Conservation (phyloP, 2,329 filamentous ascomycete species). For the Cordyceps javanica region DNA sequence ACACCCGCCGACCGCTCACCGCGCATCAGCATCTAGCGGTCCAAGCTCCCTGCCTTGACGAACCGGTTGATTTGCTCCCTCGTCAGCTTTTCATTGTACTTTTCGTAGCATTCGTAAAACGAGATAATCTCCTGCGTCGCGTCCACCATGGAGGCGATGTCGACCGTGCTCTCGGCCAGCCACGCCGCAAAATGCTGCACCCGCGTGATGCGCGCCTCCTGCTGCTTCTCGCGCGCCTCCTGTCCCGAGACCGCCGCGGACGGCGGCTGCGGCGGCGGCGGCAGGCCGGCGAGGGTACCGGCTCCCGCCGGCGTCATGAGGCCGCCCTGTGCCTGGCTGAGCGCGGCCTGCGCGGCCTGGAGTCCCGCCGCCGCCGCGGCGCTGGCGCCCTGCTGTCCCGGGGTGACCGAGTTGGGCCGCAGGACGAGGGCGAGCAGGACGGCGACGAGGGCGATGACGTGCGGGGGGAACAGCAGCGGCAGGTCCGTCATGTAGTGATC, state of each 20-base stretch:
- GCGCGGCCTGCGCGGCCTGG: slow-evolving; percentile 43
- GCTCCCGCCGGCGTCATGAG: not conserved
- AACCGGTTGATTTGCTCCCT: slow-evolving; percentile 54
- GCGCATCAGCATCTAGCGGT: too few species aligned
- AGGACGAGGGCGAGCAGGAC: slow-evolving; percentile 81
- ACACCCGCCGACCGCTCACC: not conserved
- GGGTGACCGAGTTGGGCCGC: slow-evolving; percentile 44
- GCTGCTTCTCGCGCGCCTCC: slow-evolving; percentile 41
- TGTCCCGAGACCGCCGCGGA: slow-evolving; percentile 15
- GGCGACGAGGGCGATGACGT: slow-evolving; percentile 79
- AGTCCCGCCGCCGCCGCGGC: slow-evolving; percentile 35
- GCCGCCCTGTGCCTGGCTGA: slow-evolving; percentile 39
- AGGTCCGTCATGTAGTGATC: slow-evolving; percentile 90
- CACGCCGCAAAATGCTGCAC: slow-evolving; percentile 65
- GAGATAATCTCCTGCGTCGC: slow-evolving; percentile 88
- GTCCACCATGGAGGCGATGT: slow-evolving; percentile 79
- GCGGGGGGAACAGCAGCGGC: slow-evolving; percentile 79
- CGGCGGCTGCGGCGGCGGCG: not conserved
- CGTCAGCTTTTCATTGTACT: slow-evolving; percentile 55
- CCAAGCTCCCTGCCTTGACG: slow-evolving; percentile 51
- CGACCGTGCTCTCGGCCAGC: slow-evolving; percentile 79
- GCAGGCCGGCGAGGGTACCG: not conserved
- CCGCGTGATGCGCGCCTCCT: slow-evolving; percentile 54
- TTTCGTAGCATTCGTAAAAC: slow-evolving; percentile 67
- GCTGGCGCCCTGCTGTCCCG: slow-evolving; percentile 24